Conservation (phyloP, 306 rosid species). For the Prosopis cineraria region DNA sequence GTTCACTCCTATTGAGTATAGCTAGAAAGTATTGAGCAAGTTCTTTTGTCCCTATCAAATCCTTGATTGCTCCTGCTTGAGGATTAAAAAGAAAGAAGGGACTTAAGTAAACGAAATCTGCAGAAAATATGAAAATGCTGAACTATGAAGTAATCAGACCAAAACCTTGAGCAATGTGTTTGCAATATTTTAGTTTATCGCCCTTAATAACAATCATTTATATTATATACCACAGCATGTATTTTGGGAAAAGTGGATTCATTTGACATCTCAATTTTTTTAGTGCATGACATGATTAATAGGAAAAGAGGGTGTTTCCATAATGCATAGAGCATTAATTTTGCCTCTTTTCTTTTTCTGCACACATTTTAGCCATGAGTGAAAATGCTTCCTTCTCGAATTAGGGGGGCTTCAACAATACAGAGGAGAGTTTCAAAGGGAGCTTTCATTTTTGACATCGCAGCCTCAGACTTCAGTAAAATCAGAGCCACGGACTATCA, state of each 20-base stretch:
- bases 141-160: conserved; percentile 16
- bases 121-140: conserved; percentile 14
- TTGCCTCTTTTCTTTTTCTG: too few relatives aligned
- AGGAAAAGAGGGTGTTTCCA: background rate
- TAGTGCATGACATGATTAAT: background rate
- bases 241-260: conserved; percentile 7
- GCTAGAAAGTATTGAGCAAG: conserved; percentile 55
- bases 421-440: conserved; percentile 50
- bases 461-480: conserved; percentile 45
- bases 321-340: conserved; percentile 17
- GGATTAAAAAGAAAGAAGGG: conserved; percentile 21
- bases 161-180: conserved; percentile 4
- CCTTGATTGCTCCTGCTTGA: conserved; percentile 64
- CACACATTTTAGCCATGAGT: too few relatives aligned
- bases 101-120: background rate
- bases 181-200: background rate
- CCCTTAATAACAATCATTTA: background rate
- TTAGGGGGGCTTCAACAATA: background rate
- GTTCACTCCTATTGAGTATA: conserved; percentile 42
- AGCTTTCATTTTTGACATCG: conserved; percentile 46
- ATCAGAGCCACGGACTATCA: conserved; percentile 34
- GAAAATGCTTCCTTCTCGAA: background rate
- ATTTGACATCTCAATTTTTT: background rate
- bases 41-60: conserved; percentile 51
- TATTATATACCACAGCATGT: conserved; percentile 1